A percentile compares a stretch with the other conserved stretches of the same genome.
These are phyloP conservation scores for Aureobasidium melanogenum DNA, from an alignment of 2,329 filamentous ascomycete species.

Conservation along the genomic window DNA sequence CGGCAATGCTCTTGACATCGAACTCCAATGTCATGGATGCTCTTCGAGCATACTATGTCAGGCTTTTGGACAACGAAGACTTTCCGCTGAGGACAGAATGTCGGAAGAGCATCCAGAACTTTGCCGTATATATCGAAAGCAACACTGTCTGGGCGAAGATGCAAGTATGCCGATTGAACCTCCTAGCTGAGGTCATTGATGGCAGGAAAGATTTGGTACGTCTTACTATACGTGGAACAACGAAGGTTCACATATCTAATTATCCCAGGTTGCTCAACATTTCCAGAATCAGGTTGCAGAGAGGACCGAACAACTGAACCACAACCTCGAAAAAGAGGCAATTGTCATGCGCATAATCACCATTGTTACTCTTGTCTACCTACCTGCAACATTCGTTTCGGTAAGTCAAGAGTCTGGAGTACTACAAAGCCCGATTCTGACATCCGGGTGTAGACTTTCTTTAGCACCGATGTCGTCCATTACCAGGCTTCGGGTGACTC, in stretches of 20 bases:
- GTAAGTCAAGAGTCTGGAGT: background rate
- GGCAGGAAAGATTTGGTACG: background rate
- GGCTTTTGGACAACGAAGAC: constrained; percentile 15
- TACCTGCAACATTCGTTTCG: constrained; percentile 24
- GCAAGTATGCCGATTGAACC: background rate
- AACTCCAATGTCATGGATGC: constrained; percentile 31
- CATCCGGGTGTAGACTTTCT: background rate
- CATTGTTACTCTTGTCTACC: constrained; percentile 20
- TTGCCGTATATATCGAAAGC: background rate
- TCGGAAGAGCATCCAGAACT: constrained; percentile 7
- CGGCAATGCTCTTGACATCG: background rate
- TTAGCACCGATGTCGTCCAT: background rate
- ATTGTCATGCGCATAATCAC: constrained; percentile 24
- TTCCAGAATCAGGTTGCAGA: constrained; percentile 21
- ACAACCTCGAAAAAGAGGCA: constrained; percentile 21
- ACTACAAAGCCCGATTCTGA: background rate
- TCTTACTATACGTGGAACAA: background rate
- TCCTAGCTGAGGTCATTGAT: background rate
- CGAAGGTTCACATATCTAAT: constrained; percentile 2
- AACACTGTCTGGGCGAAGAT: background rate
- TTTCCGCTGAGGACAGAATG: constrained; percentile 13
- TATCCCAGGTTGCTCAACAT: constrained; percentile 19
- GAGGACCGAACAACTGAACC: constrained; percentile 19
- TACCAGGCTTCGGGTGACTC: background rate
- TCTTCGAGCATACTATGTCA: constrained; percentile 18